Conservation (phyloP, 805 yeast species). For the Yarrowia porcina region DNA sequence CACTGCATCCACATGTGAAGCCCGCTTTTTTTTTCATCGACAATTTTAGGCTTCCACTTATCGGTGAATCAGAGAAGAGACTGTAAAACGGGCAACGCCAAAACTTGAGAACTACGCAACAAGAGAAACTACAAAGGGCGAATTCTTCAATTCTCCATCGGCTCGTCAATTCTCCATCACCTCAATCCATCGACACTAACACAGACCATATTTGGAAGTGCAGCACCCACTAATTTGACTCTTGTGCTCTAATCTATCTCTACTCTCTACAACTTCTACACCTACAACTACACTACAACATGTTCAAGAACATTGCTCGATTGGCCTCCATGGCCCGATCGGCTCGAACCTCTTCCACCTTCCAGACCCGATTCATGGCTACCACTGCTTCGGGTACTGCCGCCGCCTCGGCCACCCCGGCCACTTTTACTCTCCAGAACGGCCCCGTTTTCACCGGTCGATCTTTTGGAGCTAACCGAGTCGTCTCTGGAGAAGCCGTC, state of each 20-base stretch:
- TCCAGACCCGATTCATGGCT: slow-evolving; percentile 2
- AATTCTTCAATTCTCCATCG: no score
- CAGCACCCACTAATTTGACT: slow-evolving; percentile 23
- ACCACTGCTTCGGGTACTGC: slow-evolving; percentile 8
- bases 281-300: background rate
- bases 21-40: background rate
- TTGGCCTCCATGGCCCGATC: slow-evolving; percentile 24
- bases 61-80: background rate
- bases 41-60: background rate
- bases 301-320: slow-evolving; percentile 23
- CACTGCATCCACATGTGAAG: background rate
- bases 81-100: background rate
- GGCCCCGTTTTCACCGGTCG: slow-evolving; percentile 92
- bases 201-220: slow-evolving; percentile 26
- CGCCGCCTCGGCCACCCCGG: slow-evolving; percentile 48
- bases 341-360: background rate
- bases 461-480: slow-evolving; percentile 93
- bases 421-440: slow-evolving; percentile 84
- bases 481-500: slow-evolving; percentile 94
- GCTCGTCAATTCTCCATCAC: background rate
- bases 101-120: no score
- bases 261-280: background rate
- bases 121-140: no score
- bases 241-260: no score
- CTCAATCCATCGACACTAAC: no score